Evolutionary conservation across 2,329 filamentous ascomycete genomes (phyloP), one percentile per base, ranked within the genome.

Genomic region (Colletotrichum siamense): DNA sequence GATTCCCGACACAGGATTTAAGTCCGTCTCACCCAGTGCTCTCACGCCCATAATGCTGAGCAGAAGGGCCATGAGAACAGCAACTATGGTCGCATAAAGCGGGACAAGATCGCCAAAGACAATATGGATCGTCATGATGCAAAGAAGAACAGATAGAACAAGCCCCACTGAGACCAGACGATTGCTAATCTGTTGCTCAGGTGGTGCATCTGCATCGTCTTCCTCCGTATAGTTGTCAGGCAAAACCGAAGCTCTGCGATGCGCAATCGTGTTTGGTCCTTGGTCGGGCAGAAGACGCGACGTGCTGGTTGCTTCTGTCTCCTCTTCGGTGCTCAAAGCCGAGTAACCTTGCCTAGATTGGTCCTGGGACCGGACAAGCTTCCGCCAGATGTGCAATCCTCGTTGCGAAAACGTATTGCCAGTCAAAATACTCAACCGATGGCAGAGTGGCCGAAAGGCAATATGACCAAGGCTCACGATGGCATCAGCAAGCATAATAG

Each of bases 1-100:
- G 84, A 99, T 99, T 39, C 97, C 97, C 2, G 95, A 98, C 4
- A 99, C 97, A 0, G 97, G 97, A 82, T 99, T 99, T 12, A 99
- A 89, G 81, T 99, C 97, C 7, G 97, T 99, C 87, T 99, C 92
- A 12, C 92, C 92, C 0, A 94, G 85, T 1, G 93, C 92, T 36
- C 93, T 86, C 13, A 94, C 93, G 5, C 92, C 93, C 92, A 94
- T 94, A 70, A 97, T 93, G 72, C 94, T 95, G 22, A 92, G 89
- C 2, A 96, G 80, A 28, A 99, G 91, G 0, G 97, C 95, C 84
- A 99, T 93, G 32, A 98, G 83, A 8, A 98, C 96, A 4, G 98
- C 94, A 15, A 94, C 90, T 69, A 96, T 86, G 15, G 93, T 96
- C 6, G 95, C 92, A 77, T 93, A 92, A 2, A 96, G 89, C 0